Conservation (phyloP, 2,329 filamentous ascomycete genomes). For the Aureobasidium sp. region DNA sequence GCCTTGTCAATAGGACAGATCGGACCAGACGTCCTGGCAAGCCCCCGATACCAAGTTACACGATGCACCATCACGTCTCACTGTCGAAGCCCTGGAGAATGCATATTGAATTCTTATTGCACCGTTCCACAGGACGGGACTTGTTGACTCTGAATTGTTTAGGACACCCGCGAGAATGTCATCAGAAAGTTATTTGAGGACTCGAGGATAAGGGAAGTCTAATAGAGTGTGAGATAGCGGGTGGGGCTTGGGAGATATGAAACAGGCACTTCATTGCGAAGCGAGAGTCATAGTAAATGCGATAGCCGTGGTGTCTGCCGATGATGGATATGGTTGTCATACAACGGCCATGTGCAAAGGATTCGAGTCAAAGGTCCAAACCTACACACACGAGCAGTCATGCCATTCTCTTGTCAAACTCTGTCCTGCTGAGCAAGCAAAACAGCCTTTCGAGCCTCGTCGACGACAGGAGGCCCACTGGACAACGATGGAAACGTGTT, state of each 20-base stretch:
- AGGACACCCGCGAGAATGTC: background rate
- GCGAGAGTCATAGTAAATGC: constrained; percentile 4
- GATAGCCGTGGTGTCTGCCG: background rate
- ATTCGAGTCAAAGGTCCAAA: background rate
- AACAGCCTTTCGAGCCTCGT: background rate
- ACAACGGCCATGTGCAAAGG: background rate
- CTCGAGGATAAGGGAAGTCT: background rate
- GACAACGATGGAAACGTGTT: background rate
- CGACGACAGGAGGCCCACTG: background rate
- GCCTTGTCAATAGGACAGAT: background rate
- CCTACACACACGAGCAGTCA: background rate
- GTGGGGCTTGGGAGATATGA: constrained; percentile 8
- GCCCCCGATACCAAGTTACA: background rate
- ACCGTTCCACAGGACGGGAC: background rate
- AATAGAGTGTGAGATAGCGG: constrained; percentile 6
- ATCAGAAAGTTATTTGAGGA: background rate
- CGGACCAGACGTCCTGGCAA: background rate
- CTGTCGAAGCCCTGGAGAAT: background rate
- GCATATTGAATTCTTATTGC: background rate
- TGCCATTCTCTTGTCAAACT: background rate
- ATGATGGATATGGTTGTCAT: background rate
- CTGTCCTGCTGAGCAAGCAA: background rate
- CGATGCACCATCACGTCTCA: background rate
- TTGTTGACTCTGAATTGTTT: background rate
- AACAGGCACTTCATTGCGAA: background rate